Evolutionary conservation across 169 alveolate genomes (phyloP), one percentile per base, ranked within the genome.

Genomic region (Eimeria tenella): DNA sequence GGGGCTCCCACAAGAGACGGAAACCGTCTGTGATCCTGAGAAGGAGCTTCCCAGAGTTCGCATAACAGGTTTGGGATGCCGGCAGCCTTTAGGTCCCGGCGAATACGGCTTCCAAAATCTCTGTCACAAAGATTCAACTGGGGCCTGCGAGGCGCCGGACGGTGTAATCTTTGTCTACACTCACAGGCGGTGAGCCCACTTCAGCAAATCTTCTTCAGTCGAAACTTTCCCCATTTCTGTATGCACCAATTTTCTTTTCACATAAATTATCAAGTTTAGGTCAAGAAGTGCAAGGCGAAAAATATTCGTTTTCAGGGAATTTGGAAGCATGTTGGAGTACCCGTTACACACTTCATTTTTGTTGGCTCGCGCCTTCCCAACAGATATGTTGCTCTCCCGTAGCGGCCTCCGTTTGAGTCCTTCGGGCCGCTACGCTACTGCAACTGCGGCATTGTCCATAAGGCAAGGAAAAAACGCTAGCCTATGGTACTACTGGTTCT

Each of bases 81-180:
- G 90, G 73, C 95, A 83, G 0, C 92, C 95, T 9, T 23, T 91
- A 10, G 55, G 74, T n/a, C 77, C 95, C 10, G 95, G 95, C 49
- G 91, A 91, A 15, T 91, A 65, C 23, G 95, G 70, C 9, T 91
- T 91, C 31, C 79, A 73, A 17, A 91, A 91, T 56, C 90, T 91
- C 75, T 91, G 95, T 23, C 70, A 13, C 49, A 91, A 53, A 23
- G 95, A 91, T 71, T 49, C 86, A 21, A 71, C 86, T 6, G 95
- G 95, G n/a, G 86, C 88, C 56, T 91, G 95, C 71, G 86, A 77
- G 19, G 91, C 95, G 7, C 95, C 95, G 11, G 95, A 91, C 21
- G 95, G 95, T 9, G 83, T 91, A 25, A 77, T 91, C 65, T 91
- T 91, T 86, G 88, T 50, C 65, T 91, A 91, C 95, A 75, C 79